A percentile compares a stretch with the other conserved stretches of the same genome.
These are phyloP conservation scores for Penicillium soppii DNA, from an alignment of 495 filamentous ascomycete genomes.

Conservation along the genomic window DNA sequence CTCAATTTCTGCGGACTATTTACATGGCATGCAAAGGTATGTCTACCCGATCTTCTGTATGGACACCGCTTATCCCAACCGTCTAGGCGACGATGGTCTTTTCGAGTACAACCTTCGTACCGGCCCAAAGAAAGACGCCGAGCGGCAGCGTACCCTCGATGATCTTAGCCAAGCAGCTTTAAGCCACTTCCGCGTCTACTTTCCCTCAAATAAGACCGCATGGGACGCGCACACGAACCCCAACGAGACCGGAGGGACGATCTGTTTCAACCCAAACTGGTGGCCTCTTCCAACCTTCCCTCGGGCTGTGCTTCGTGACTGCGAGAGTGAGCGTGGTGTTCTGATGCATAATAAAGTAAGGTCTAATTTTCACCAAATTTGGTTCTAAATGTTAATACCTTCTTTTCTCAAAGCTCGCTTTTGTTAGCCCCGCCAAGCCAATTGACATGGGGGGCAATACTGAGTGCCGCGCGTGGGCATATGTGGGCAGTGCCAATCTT, in stretches of 20 bases:
- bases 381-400: constrained; percentile 3
- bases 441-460: constrained; percentile 22
- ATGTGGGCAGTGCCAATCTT: constrained; percentile 89
- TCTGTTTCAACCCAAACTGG: constrained; percentile 71
- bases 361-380: too few species aligned
- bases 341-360: constrained; percentile 85
- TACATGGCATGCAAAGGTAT: constrained; percentile 76
- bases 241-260: constrained; percentile 65
- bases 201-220: constrained; percentile 77
- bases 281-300: constrained; percentile 69
- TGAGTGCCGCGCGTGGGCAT: constrained; percentile 62
- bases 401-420: constrained; percentile 52
- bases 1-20: constrained; percentile 64
- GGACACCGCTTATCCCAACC: neutral
- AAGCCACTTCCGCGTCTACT: constrained; percentile 69
- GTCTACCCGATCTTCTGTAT: neutral
- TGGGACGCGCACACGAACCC: constrained; percentile 56
- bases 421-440: constrained; percentile 53
- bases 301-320: constrained; percentile 67
- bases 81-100: constrained; percentile 57
- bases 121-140: constrained; percentile 19
- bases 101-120: constrained; percentile 54
- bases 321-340: constrained; percentile 62
- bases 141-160: constrained; percentile 7
- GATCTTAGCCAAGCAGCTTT: constrained; percentile 39